Evolutionary conservation across 441 rosid species (phyloP), one percentile per base, ranked within the genome.

Genomic region (Viola pubescens): DNA sequence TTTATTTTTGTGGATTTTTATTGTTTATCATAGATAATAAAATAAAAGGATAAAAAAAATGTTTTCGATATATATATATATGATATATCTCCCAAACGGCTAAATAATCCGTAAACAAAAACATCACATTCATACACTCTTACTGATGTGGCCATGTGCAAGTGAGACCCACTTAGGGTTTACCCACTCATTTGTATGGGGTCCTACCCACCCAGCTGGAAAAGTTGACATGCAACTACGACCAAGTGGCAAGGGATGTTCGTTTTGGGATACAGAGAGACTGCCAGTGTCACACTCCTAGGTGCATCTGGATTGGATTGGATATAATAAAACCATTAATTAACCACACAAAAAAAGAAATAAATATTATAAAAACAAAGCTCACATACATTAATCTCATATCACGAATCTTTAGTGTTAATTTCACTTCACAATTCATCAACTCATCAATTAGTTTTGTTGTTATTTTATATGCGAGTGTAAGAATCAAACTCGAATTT

Each of bases 141-240:
- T 7, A 70, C 64, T 70, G 73, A 62, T 45, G 62, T 74, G 81
- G 76, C 79, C 81, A 79, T 58, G 79, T 79, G 81, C 53, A 10
- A 6, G 26, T 48, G 48, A 77, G 70, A 7, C 73, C 77, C 71
- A 55, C 41, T 8, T 57, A 34, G 50, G 66, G 59, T 52, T 60
- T 48, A 5, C 70, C 73, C 71, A 71, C 70, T 63, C 69, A 58
- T 54, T 59, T 19, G 43, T 7, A 52, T 56, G 39, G 70, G 59
- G 57, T 7, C 44, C 48, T 44, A 1, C 13, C 12, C 53, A 6
- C 72, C 74, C 66, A 71, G 72, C 73, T 68, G 70, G 65, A 51
- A 57, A 46, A 34, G 59, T 60, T 62, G 69, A 72, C 62, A 62
- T 66, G 49, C 10, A 61, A 37, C 37, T 49, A 9, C 56, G 44